Conservation (phyloP, 2,329 filamentous ascomycete genomes). For the Hypoxylon sp. region DNA sequence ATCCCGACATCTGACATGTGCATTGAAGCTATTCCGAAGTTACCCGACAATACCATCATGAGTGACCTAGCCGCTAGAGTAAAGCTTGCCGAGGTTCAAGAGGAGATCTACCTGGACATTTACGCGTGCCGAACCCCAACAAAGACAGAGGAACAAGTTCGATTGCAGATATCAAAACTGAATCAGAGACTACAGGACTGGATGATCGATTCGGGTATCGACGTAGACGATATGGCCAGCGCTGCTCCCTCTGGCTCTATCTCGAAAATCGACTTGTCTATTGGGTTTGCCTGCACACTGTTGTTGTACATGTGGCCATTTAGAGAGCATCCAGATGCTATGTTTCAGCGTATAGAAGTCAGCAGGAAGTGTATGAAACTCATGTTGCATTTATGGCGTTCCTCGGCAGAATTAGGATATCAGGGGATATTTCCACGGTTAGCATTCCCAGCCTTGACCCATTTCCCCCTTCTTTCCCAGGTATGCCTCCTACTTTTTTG, state of each 20-base stretch:
- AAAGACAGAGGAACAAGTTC: conserved; percentile 23
- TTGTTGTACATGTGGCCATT: conserved; percentile 32
- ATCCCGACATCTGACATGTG: conserved; percentile 19
- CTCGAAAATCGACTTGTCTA: conserved; percentile 14
- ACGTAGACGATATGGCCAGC: conserved; percentile 1
- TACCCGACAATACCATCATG: not conserved
- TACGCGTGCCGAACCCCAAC: conserved; percentile 26
- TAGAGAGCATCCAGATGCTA: conserved; percentile 20
- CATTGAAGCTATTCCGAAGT: conserved; percentile 2
- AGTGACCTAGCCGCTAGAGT: conserved; percentile 13
- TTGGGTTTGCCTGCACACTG: conserved; percentile 20
- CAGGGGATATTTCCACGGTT: conserved; percentile 30
- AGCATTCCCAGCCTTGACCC: conserved; percentile 6
- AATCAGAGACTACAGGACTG: conserved; percentile 20
- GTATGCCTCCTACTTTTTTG: not conserved
- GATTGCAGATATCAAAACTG: conserved; percentile 10
- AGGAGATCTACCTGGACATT: conserved; percentile 27
- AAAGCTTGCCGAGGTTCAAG: conserved; percentile 31
- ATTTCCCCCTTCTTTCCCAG: not conserved
- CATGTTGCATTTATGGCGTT: conserved; percentile 21
- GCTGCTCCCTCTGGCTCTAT: not conserved
- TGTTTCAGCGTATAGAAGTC: conserved; percentile 7
- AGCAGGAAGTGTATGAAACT: conserved; percentile 25
- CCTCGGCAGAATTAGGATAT: conserved; percentile 6
- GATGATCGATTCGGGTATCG: conserved; percentile 4